Conservation (phyloP, 2,329 filamentous ascomycete species). For the Hymenotorrendiella dingleyae region DNA sequence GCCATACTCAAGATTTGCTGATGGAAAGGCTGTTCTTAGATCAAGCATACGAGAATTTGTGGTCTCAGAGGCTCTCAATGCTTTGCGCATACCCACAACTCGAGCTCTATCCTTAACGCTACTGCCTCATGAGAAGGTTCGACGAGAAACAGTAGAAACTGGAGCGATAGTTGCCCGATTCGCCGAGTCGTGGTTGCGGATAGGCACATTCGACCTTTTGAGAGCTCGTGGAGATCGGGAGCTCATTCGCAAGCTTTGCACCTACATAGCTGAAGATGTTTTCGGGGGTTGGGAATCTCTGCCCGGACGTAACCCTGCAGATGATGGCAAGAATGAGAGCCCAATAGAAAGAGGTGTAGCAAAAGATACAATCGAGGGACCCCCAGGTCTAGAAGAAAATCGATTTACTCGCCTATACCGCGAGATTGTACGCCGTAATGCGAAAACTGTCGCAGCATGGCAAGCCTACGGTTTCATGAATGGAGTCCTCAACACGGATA, state of each 20-base stretch:
- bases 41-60: constrained; percentile 93
- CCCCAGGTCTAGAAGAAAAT: constrained; percentile 67
- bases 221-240: constrained; percentile 73
- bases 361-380: constrained; percentile 58
- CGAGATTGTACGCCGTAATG: constrained; percentile 80
- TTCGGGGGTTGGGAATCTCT: constrained; percentile 84
- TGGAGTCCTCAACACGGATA: constrained; percentile 95
- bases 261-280: constrained; percentile 82
- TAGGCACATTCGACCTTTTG: constrained; percentile 95
- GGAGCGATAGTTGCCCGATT: constrained; percentile 91
- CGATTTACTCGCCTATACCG: constrained; percentile 82
- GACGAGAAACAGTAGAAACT: constrained; percentile 76
- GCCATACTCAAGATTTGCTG: constrained; percentile 92
- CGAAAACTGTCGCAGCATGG: constrained; percentile 83
- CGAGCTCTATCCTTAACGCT: constrained; percentile 78
- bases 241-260: constrained; percentile 67
- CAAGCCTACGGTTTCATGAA: constrained; percentile 99
- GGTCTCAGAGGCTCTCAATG: constrained; percentile 83
- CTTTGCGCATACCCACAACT: constrained; percentile 79
- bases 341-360: constrained; percentile 41
- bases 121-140: constrained; percentile 64
- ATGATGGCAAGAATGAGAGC: constrained; percentile 40
- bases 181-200: constrained; percentile 82
- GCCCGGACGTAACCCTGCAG: constrained; percentile 52
- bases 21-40: constrained; percentile 87